Conservation (phyloP, 1,139 yeast genomes). For the Lodderomyces parapsilosis region DNA sequence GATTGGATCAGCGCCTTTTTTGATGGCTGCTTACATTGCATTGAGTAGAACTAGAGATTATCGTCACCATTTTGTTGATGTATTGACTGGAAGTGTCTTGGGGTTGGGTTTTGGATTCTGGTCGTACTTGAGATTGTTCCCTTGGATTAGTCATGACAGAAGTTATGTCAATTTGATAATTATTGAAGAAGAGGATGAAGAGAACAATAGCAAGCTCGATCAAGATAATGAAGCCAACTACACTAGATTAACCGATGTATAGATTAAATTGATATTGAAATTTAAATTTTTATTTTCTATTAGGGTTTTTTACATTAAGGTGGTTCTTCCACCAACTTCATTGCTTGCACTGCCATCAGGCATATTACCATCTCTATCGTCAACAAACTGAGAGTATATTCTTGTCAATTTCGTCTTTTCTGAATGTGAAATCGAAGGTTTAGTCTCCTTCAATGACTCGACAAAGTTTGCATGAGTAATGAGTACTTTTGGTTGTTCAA, state of each 20-base stretch:
- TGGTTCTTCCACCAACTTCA: constrained; percentile 83
- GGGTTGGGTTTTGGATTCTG: constrained; percentile 43
- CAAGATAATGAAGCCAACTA: neutral
- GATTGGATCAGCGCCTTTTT: constrained; percentile 34
- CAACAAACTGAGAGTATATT: constrained; percentile 72
- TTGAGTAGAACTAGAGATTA: constrained; percentile 75
- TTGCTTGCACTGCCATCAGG: constrained; percentile 82
- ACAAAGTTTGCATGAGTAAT: constrained; percentile 57
- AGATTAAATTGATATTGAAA: neutral
- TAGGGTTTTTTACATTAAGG: constrained; percentile 69
- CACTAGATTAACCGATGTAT: constrained; percentile 4
- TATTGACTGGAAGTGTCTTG: constrained; percentile 55
- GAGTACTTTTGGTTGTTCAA: constrained; percentile 21
- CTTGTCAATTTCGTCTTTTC: constrained; percentile 63
- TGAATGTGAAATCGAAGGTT: constrained; percentile 77
- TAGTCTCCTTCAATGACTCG: constrained; percentile 72
- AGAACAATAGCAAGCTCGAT: constrained; percentile 3
- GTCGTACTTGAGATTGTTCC: constrained; percentile 42
- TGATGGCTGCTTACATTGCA: constrained; percentile 67
- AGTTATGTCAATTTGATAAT: constrained; percentile 26
- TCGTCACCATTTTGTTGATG: constrained; percentile 75
- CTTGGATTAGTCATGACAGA: constrained; percentile 19
- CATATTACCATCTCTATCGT: constrained; percentile 84
- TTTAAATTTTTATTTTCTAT: too few relatives aligned
- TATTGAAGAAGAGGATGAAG: constrained; percentile 17